Evolutionary conservation across 495 filamentous ascomycete species (phyloP).

Genomic region (Hypoxylon perforatum): DNA sequence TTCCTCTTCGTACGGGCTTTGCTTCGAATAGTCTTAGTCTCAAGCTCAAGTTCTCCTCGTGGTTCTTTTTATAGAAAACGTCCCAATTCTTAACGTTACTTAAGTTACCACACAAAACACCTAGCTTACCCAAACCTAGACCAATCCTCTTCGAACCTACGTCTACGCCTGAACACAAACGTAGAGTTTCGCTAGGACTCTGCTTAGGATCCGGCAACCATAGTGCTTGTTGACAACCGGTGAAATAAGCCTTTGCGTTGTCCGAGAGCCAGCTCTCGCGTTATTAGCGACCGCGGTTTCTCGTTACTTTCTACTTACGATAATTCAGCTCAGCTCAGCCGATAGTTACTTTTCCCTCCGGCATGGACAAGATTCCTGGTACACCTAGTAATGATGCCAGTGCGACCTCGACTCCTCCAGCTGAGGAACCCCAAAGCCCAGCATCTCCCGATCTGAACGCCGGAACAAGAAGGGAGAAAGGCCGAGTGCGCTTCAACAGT

Average conservation of each 20-base stretch:
- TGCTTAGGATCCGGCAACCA: background rate
- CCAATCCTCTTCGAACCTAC: constrained; percentile 17
- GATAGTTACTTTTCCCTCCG: constrained; percentile 19
- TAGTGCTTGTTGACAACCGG: constrained; percentile 11
- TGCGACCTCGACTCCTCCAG: constrained; percentile 38
- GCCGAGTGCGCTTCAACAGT: constrained; percentile 48
- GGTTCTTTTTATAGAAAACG: background rate
- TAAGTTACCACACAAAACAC: constrained; percentile 8
- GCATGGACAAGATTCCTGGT: constrained; percentile 38
- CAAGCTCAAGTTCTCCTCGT: constrained; percentile 1
- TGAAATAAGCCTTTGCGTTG: constrained; percentile 17
- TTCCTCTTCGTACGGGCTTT: constrained; percentile 13
- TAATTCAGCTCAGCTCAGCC: background rate
- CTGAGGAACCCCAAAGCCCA: constrained; percentile 36
- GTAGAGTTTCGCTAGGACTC: constrained; percentile 39
- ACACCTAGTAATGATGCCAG: constrained; percentile 35
- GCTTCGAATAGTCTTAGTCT: too few relatives aligned
- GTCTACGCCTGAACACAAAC: constrained; percentile 23
- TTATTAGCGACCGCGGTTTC: constrained; percentile 5
- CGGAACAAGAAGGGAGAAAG: constrained; percentile 43
- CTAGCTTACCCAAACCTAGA: background rate
- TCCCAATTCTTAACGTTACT: constrained; percentile 23
- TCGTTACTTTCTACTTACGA: constrained; percentile 22
- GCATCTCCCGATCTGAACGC: constrained; percentile 26
- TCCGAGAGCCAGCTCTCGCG: constrained; percentile 3